Conservation (phyloP, 2,329 filamentous ascomycete genomes). For the Neopestalotiopsis sp. region DNA sequence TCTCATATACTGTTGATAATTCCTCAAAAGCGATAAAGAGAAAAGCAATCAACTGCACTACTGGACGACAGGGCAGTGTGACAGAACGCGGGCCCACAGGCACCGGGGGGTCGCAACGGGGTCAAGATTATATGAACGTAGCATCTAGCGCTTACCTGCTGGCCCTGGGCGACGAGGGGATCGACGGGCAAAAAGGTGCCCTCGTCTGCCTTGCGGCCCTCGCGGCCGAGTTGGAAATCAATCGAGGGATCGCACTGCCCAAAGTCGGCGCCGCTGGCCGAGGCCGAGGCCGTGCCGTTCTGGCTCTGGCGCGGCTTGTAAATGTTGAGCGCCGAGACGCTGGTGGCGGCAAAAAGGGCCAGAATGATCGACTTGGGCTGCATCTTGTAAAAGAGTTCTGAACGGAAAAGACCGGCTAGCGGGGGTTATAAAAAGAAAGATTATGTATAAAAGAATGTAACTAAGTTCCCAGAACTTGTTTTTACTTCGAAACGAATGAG, state of each 20-base stretch:
- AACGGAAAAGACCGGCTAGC: conserved; percentile 15
- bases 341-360: conserved; percentile 26
- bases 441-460: conserved; percentile 25
- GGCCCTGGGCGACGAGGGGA: conserved; percentile 57
- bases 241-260: conserved; percentile 56
- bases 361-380: conserved; percentile 28
- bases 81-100: neutral
- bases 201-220: conserved; percentile 54
- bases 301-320: conserved; percentile 24
- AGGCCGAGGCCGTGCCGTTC: conserved; percentile 22
- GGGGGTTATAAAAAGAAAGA: conserved; percentile 1
- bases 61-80: neutral
- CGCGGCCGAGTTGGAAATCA: conserved; percentile 61
- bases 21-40: conserved; percentile 6
- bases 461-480: conserved; percentile 28
- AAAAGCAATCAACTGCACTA: neutral
- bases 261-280: conserved; percentile 48
- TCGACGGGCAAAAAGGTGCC: conserved; percentile 66
- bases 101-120: neutral
- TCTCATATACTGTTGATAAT: neutral
- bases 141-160: conserved; percentile 33
- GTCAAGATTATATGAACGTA: conserved; percentile 25
- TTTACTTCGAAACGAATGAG: conserved; percentile 5
- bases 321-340: conserved; percentile 21
- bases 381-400: conserved; percentile 23